Conservation (phyloP, 371 early-diverging fungal species). For the Apophysomyces ossiformis region DNA sequence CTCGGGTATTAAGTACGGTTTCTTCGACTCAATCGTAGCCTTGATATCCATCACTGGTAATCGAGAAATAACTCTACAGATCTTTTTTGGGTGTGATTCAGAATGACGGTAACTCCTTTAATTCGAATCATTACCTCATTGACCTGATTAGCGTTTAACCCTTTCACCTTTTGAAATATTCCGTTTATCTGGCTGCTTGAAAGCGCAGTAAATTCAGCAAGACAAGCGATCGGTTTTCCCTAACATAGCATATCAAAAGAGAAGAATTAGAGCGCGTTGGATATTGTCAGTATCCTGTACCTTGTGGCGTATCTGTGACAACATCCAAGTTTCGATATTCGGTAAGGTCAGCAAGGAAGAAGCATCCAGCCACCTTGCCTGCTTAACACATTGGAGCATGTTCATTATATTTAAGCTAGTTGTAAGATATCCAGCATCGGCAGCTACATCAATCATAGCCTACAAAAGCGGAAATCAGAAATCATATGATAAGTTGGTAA, state of each 20-base stretch:
- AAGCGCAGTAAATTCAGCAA: slow-evolving; percentile 52
- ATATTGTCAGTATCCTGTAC: slow-evolving; percentile 17
- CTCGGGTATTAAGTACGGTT: slow-evolving; percentile 50
- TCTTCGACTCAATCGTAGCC: slow-evolving; percentile 41
- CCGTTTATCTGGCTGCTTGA: slow-evolving; percentile 53
- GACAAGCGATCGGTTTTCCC: slow-evolving; percentile 42
- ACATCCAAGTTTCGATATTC: slow-evolving; percentile 53
- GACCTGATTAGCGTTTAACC: slow-evolving; percentile 37
- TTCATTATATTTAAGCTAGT: slow-evolving; percentile 73
- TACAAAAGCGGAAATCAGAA: slow-evolving; percentile 35
- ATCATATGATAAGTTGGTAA: background rate
- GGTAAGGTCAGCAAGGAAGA: slow-evolving; percentile 77
- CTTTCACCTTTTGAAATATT: slow-evolving; percentile 54
- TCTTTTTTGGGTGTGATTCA: slow-evolving; percentile 39
- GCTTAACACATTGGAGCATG: slow-evolving; percentile 88
- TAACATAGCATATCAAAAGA: slow-evolving; percentile 5
- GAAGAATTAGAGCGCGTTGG: background rate
- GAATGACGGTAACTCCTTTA: too few relatives aligned
- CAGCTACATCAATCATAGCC: slow-evolving; percentile 92
- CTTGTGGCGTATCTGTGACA: slow-evolving; percentile 37
- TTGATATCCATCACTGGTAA: slow-evolving; percentile 65
- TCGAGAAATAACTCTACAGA: slow-evolving; percentile 57
- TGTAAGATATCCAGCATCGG: slow-evolving; percentile 68
- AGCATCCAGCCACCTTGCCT: slow-evolving; percentile 83
- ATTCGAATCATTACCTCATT: slow-evolving; percentile 33